Conservation (phyloP, 1,139 yeast genomes). For the Saccharomyces pastorianus region DNA sequence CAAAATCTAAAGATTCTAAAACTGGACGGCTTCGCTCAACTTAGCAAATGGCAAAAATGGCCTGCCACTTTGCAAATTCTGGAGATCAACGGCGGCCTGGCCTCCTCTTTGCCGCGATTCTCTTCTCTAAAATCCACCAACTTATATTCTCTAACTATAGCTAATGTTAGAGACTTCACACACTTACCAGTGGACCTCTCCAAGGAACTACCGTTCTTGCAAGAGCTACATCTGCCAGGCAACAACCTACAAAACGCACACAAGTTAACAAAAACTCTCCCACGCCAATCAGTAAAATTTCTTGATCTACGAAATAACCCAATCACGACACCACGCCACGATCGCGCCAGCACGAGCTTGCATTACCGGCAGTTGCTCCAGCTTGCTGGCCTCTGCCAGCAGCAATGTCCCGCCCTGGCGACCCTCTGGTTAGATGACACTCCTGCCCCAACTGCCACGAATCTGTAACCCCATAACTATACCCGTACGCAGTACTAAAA, state of each 20-base stretch:
- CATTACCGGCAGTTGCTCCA: background rate
- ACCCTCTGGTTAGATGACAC: background rate
- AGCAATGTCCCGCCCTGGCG: background rate
- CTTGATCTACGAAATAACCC: slow-evolving; percentile 3
- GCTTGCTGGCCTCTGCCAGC: background rate
- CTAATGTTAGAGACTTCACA: slow-evolving; percentile 1
- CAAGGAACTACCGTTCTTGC: slow-evolving; percentile 3
- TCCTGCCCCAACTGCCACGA: background rate
- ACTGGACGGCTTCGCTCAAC: slow-evolving; percentile 3
- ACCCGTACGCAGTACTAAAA: background rate
- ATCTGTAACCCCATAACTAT: background rate
- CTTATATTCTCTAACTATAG: background rate
- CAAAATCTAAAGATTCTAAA: slow-evolving; percentile 4
- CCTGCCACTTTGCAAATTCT: slow-evolving; percentile 3
- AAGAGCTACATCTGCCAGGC: slow-evolving; percentile 1
- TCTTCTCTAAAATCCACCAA: background rate
- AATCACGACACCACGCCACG: slow-evolving; percentile 1
- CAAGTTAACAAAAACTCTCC: slow-evolving; percentile 2
- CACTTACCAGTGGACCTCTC: background rate
- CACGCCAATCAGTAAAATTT: background rate
- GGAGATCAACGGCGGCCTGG: slow-evolving; percentile 2
- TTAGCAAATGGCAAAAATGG: background rate
- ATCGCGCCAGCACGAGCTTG: background rate
- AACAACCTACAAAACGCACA: slow-evolving; percentile 2
- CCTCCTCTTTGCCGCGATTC: slow-evolving; percentile 1